Evolutionary conservation across 169 alveolate species (phyloP).

Genomic region (Plasmodium chabaudi): DNA sequence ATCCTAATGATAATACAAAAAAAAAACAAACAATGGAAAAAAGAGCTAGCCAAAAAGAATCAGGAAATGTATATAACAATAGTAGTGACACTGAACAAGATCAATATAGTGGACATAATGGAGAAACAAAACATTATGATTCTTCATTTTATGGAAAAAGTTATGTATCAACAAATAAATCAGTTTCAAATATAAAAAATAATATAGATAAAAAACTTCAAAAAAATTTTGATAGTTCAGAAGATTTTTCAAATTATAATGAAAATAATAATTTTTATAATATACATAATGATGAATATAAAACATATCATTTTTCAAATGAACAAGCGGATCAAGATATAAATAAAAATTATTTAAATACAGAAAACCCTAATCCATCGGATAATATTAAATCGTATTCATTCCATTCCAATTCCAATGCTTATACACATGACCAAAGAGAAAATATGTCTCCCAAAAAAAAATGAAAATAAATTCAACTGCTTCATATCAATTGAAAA

Average conservation of each 20-base stretch:
- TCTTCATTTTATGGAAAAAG: conserved; percentile 19
- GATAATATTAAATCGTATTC: too few relatives aligned
- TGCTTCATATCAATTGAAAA: too few relatives aligned
- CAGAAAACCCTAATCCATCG: too few relatives aligned
- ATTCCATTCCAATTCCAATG: too few relatives aligned
- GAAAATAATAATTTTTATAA: conserved; percentile 3
- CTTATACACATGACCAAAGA: too few relatives aligned
- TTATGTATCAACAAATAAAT: background rate
- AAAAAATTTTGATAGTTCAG: conserved; percentile 11
- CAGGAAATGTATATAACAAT: too few relatives aligned
- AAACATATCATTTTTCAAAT: conserved; percentile 4
- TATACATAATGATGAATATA: conserved; percentile 6
- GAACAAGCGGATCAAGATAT: too few relatives aligned
- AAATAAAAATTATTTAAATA: too few relatives aligned
- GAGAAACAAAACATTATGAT: conserved; percentile 7
- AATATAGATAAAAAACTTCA: background rate
- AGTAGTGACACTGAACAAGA: background rate
- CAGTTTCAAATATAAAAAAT: conserved; percentile 17
- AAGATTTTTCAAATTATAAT: conserved; percentile 2
- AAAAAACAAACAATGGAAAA: background rate
- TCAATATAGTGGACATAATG: background rate
- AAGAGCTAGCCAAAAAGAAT: background rate
- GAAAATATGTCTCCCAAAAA: too few relatives aligned
- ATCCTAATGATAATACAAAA: conserved; percentile 16
- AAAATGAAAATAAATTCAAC: too few relatives aligned